These are phyloP conservation scores for Podospora pseudopauciseta DNA, from an alignment of 495 filamentous ascomycete species.

Conservation along the genomic window DNA sequence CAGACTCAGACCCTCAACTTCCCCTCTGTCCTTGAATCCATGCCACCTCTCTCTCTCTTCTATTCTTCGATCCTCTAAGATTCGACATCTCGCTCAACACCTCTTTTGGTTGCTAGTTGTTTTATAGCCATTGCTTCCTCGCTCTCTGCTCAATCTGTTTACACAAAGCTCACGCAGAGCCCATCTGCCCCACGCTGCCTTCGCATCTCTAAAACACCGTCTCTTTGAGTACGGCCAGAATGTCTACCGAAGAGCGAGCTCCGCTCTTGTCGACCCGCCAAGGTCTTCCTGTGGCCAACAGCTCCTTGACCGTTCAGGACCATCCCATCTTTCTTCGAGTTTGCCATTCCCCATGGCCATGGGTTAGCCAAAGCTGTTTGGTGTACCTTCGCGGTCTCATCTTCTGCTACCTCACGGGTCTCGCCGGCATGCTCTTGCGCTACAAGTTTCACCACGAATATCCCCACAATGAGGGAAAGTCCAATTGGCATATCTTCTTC, in stretches of 20 bases:
- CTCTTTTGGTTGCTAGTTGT: background rate
- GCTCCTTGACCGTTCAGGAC: conserved; percentile 11
- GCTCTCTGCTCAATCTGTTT: background rate
- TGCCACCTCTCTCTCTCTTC: background rate
- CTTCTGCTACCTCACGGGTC: conserved; percentile 44
- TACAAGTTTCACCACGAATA: conserved; percentile 36
- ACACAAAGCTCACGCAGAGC: background rate
- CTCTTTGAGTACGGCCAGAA: background rate
- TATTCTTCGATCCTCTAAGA: background rate
- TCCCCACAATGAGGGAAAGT: conserved; percentile 25
- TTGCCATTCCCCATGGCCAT: conserved; percentile 50
- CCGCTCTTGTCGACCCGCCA: conserved; percentile 15
- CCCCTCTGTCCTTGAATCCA: background rate
- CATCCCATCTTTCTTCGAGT: conserved; percentile 48
- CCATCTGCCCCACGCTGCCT: background rate
- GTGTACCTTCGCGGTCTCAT: conserved; percentile 37
- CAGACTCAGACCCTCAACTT: background rate
- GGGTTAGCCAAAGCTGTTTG: conserved; percentile 42
- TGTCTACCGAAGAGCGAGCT: conserved; percentile 9
- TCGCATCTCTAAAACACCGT: background rate
- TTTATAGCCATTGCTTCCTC: conserved; percentile 1
- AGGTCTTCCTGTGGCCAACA: conserved; percentile 6
- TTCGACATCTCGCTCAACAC: background rate
- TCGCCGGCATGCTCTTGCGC: conserved; percentile 37
- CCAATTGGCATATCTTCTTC: conserved; percentile 41